phyloP scores from a whole-genome alignment of 352 stramenopile genomes.

The Globisporangium parvum region DNA sequence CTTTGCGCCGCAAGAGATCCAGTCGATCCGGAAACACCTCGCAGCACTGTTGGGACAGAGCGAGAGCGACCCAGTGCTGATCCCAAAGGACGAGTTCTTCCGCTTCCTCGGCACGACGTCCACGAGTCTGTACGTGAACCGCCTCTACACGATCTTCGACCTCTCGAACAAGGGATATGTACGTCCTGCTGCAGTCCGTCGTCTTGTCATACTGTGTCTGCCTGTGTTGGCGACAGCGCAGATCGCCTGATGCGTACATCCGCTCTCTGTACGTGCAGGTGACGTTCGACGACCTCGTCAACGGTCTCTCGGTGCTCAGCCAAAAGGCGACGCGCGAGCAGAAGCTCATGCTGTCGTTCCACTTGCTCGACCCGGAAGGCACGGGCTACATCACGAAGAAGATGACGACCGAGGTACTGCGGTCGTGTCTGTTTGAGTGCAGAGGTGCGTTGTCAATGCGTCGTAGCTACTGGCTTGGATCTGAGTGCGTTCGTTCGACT shows the following conservation, averaged over 20 bases:
- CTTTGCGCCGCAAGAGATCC: conserved; percentile 74
- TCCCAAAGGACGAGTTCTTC: conserved; percentile 85
- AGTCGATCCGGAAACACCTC: conserved; percentile 73
- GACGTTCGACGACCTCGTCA: conserved; percentile 79
- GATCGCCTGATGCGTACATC: neutral
- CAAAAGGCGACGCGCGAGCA: conserved; percentile 83
- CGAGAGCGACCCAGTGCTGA: conserved; percentile 66
- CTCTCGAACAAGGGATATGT: conserved; percentile 71
- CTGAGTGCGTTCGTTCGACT: no score
- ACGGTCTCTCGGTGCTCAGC: conserved; percentile 73
- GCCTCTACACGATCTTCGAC: conserved; percentile 85
- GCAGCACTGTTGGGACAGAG: conserved; percentile 55
- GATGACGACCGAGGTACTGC: conserved; percentile 75
- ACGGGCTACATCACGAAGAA: conserved; percentile 81
- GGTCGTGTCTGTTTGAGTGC: conserved; percentile 80
- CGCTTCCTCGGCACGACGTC: conserved; percentile 67
- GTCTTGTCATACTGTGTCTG: neutral
- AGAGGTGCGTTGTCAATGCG: conserved; percentile 39
- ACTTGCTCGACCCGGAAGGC: conserved; percentile 69
- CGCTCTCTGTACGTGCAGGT: conserved; percentile 29
- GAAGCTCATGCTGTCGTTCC: conserved; percentile 85
- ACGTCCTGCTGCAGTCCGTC: conserved; percentile 9
- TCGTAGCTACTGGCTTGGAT: neutral
- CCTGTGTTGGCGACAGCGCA: neutral
- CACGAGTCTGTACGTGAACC: conserved; percentile 78